These are phyloP conservation scores for Cymbopogon flexuosus DNA, from an alignment of 202 grass and related monocot genomes.

Conservation along the genomic window DNA sequence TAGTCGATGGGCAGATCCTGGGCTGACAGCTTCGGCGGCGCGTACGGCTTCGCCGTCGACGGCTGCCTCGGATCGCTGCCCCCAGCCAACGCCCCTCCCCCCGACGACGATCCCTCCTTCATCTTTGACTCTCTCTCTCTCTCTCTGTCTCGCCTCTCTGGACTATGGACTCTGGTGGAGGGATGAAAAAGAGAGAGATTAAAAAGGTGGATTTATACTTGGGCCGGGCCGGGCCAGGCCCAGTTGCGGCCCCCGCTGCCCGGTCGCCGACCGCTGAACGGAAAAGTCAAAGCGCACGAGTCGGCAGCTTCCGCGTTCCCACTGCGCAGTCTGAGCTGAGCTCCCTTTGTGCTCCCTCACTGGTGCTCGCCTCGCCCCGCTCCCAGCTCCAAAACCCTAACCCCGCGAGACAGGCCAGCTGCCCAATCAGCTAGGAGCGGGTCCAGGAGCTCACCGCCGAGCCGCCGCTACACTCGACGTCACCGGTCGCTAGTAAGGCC, in stretches of 20 bases:
- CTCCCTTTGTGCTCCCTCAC: neutral
- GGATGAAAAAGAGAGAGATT: neutral
- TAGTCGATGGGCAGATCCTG: slow-evolving; percentile 94
- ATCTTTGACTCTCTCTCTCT: neutral
- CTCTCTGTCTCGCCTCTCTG: neutral
- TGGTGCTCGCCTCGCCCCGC: slow-evolving; percentile 1
- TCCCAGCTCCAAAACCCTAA: slow-evolving; percentile 48
- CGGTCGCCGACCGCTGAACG: neutral
- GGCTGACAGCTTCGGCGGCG: slow-evolving; percentile 60
- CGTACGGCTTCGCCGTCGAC: slow-evolving; percentile 66
- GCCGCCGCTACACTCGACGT: neutral
- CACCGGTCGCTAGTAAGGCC: slow-evolving; percentile 20
- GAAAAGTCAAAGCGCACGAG: slow-evolving; percentile 50
- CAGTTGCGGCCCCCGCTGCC: neutral
- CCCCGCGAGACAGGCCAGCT: neutral
- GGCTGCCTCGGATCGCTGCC: slow-evolving; percentile 66
- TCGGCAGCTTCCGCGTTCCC: slow-evolving; percentile 30
- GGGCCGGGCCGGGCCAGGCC: slow-evolving; percentile 19
- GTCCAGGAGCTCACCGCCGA: slow-evolving; percentile 21
- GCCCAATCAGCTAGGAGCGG: neutral
- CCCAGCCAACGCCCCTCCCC: slow-evolving; percentile 24
- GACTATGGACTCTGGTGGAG: neutral
- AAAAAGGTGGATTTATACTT: neutral
- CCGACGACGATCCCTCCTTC: slow-evolving; percentile 41
- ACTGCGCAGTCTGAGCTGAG: neutral